Percentiles rank a stretch among this genome's conserved stretches.
Evolutionary conservation across 805 yeast species (phyloP).

Genomic region (Metschnikowia aberdeeniae): DNA sequence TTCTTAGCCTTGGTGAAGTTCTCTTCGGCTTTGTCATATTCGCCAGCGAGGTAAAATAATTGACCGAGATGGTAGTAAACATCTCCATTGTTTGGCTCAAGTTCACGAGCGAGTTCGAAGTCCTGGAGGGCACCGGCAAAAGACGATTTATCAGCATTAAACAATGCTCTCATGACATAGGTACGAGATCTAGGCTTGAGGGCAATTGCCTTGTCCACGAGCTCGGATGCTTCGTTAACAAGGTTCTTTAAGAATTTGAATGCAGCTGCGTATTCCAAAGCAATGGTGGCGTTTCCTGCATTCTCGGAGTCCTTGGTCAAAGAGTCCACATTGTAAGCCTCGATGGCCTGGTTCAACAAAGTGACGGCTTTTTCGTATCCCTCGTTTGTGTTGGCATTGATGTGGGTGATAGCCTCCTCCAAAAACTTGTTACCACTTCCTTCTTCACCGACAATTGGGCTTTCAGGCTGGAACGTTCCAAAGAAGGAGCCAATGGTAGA

Average conservation of each 20-base stretch:
- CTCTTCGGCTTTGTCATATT: conserved; percentile 64
- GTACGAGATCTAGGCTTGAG: conserved; percentile 76
- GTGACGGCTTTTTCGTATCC: conserved; percentile 61
- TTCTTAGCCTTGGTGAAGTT: conserved; percentile 75
- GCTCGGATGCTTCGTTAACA: conserved; percentile 57
- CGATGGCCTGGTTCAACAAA: conserved; percentile 55
- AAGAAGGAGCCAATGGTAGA: conserved; percentile 83
- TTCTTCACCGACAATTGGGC: conserved; percentile 47
- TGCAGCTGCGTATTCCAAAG: conserved; percentile 80
- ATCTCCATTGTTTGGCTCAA: conserved; percentile 73
- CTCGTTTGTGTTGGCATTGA: conserved; percentile 49
- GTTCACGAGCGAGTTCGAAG: conserved; percentile 65
- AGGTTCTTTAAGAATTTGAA: conserved; percentile 79
- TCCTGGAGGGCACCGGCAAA: conserved; percentile 55
- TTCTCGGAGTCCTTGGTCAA: conserved; percentile 32
- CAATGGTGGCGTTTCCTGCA: conserved; percentile 53
- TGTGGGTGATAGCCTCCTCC: conserved; percentile 57
- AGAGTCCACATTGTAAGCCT: conserved; percentile 36
- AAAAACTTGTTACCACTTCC: conserved; percentile 60
- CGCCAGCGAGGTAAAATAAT: conserved; percentile 75
- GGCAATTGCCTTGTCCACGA: conserved; percentile 61
- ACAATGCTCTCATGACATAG: conserved; percentile 74
- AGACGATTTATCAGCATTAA: conserved; percentile 75
- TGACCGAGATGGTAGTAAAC: conserved; percentile 94
- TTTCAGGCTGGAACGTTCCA: conserved; percentile 70